Evolutionary conservation across 805 yeast species (phyloP), one percentile per base, ranked within the genome.

Genomic region (Saccharomycopsis schoenii): DNA sequence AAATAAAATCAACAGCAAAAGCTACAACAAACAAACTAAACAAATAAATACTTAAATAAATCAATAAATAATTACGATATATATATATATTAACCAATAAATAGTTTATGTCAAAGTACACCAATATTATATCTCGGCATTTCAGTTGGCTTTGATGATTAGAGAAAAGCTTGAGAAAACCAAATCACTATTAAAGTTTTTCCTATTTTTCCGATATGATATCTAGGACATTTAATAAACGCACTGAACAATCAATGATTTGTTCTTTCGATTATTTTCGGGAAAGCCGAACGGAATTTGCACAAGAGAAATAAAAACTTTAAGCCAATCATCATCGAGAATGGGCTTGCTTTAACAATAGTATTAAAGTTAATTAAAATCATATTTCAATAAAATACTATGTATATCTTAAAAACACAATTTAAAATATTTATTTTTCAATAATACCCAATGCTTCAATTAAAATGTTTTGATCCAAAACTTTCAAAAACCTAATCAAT

Each of bases 401-500:
- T 29, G 6, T 29, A 29, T 6, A 29, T 29, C 6, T 4, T 4
- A 29, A 4, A 29, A 29, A 29, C 34, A 4, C 3, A 29, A n/a
- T 42, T 19, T n/a, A 19, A n/a, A 42, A 12, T 17, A 15, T 42
- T n/a, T 47, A 47, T 21, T 47, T 47, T 24, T 47, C 52, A 21
- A 47, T 47, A 3, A 47, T 47, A 12, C 21, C 10, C 34, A 47
- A 47, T 8, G 52, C 52, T 24, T 47, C 52, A 21, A 47, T 11
- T 47, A 47, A 21, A 3, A 47, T 47, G 15, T 21, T 34, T 47
- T 47, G 36, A 58, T 71, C 72, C 58, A 71, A 59, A 11, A 69
- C 61, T 58, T 70, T 70, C 63, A 69, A 67, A 61, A 71, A 71
- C 40, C 73, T 64, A 42, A 71, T 58, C 42, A 71, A 61, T 54